Evolutionary conservation across 2,329 filamentous ascomycete species (phyloP).

Genomic region (Fusarium verticillioides): DNA sequence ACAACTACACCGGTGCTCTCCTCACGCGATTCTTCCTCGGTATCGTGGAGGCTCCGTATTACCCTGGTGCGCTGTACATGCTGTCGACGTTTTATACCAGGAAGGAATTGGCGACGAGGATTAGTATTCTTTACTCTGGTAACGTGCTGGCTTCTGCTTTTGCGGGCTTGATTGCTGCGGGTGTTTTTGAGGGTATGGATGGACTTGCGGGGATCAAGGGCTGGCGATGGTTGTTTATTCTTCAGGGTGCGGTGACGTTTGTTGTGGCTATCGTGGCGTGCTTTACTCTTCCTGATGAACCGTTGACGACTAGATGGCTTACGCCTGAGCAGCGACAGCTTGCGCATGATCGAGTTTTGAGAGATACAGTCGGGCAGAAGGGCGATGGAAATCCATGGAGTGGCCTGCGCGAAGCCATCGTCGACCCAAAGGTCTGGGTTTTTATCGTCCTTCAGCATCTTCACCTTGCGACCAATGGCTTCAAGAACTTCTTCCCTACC

Average conservation of each 20-base stretch:
- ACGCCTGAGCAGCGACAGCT: slow-evolving; percentile 53
- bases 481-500: slow-evolving; percentile 48
- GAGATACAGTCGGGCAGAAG: slow-evolving; percentile 34
- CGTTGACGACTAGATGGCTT: slow-evolving; percentile 53
- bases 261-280: slow-evolving; percentile 47
- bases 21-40: slow-evolving; percentile 55
- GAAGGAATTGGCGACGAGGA: slow-evolving; percentile 57
- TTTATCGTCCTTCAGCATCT: slow-evolving; percentile 36
- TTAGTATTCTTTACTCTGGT: slow-evolving; percentile 58
- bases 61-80: slow-evolving; percentile 52
- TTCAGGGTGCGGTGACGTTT: slow-evolving; percentile 45
- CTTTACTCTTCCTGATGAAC: slow-evolving; percentile 52
- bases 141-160: slow-evolving; percentile 53
- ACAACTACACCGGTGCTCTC: slow-evolving; percentile 55
- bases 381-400: slow-evolving; percentile 31
- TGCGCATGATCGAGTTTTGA: slow-evolving; percentile 54
- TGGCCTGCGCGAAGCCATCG: slow-evolving; percentile 17
- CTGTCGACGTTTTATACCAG: slow-evolving; percentile 66
- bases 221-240: slow-evolving; percentile 50
- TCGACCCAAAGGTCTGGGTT: slow-evolving; percentile 45
- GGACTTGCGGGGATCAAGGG: slow-evolving; percentile 41
- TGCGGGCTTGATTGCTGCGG: slow-evolving; percentile 57
- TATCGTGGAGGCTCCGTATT: slow-evolving; percentile 56
- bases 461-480: slow-evolving; percentile 43
- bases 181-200: slow-evolving; percentile 52